Evolutionary conservation across 2,329 filamentous ascomycete species (phyloP).

Genomic region (Fusarium robinianum): DNA sequence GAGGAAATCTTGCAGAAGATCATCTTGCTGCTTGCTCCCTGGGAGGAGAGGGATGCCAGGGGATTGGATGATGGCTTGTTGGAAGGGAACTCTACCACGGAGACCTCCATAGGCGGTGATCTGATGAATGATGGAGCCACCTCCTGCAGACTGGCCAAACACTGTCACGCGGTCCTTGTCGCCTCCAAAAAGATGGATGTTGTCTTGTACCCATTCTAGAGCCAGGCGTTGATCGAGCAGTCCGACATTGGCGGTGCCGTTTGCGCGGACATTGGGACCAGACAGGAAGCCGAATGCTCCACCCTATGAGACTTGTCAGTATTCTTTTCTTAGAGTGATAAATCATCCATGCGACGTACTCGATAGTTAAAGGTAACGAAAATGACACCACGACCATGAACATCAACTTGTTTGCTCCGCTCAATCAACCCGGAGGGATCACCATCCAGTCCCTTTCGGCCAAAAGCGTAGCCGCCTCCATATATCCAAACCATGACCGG

Average conservation of each 20-base stretch:
- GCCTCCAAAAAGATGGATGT: constrained; percentile 56
- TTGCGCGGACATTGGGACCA: background rate
- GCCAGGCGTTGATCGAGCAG: constrained; percentile 54
- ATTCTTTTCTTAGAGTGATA: no score
- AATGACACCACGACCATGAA: background rate
- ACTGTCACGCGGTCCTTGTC: constrained; percentile 47
- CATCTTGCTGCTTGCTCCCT: constrained; percentile 2
- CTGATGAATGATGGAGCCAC: constrained; percentile 47
- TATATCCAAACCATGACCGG: constrained; percentile 1
- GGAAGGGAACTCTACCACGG: background rate
- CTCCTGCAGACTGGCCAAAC: constrained; percentile 56
- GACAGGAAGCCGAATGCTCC: constrained; percentile 1
- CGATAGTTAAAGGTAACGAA: no score
- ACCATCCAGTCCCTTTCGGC: background rate
- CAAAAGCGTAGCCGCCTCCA: background rate
- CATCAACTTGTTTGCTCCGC: constrained; percentile 1
- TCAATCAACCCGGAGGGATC: background rate
- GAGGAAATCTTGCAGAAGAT: background rate
- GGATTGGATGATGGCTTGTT: constrained; percentile 2
- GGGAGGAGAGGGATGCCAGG: constrained; percentile 3
- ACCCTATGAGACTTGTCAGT: no score
- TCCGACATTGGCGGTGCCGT: constrained; percentile 49
- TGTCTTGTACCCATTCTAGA: constrained; percentile 54
- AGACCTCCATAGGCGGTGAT: background rate
- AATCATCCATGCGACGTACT: no score